A percentile compares a stretch with the other conserved stretches of the same genome.
These are phyloP conservation scores for Coniferiporia weirii DNA, from an alignment of 1,284 basidiomycete genomes.

Conservation along the genomic window DNA sequence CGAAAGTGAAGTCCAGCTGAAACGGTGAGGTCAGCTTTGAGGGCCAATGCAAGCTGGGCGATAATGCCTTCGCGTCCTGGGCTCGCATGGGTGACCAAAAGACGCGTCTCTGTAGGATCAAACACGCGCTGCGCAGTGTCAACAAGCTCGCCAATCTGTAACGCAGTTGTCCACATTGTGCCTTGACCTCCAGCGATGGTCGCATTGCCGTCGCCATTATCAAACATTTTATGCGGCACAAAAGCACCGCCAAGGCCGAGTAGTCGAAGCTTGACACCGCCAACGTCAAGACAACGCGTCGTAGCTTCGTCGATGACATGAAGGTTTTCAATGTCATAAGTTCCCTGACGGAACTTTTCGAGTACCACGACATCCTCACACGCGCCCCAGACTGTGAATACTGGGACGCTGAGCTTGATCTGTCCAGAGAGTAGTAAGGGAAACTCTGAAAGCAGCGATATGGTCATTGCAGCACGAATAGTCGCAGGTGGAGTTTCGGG, in stretches of 20 bases:
- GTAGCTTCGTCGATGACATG: constrained; percentile 93
- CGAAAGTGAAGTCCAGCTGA: constrained; percentile 97
- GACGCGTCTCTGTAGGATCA: constrained; percentile 89
- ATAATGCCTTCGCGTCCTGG: constrained; percentile 93
- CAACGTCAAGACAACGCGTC: constrained; percentile 85
- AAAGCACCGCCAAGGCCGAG: constrained; percentile 95
- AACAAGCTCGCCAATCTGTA: constrained; percentile 96
- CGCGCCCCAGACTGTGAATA: constrained; percentile 96
- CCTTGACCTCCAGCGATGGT: constrained; percentile 97
- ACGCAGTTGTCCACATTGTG: constrained; percentile 97
- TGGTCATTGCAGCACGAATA: constrained; percentile 63
- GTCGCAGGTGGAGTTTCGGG: constrained; percentile 55
- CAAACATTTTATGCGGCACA: constrained; percentile 95
- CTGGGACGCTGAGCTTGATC: constrained; percentile 84
- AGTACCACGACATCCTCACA: constrained; percentile 94
- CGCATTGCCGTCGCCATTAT: constrained; percentile 90
- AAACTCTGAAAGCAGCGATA: constrained; percentile 86
- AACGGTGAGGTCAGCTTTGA: constrained; percentile 93
- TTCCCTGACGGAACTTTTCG: constrained; percentile 85
- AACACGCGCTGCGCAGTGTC: constrained; percentile 95
- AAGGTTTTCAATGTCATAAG: constrained; percentile 82
- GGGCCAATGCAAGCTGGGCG: constrained; percentile 81
- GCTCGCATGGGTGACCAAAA: constrained; percentile 90
- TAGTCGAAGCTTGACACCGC: constrained; percentile 88
- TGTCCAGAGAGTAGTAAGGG: constrained; percentile 86